phyloP scores from a whole-genome alignment of 176 grass and related monocot species.

The Saccharum spontaneum region DNA sequence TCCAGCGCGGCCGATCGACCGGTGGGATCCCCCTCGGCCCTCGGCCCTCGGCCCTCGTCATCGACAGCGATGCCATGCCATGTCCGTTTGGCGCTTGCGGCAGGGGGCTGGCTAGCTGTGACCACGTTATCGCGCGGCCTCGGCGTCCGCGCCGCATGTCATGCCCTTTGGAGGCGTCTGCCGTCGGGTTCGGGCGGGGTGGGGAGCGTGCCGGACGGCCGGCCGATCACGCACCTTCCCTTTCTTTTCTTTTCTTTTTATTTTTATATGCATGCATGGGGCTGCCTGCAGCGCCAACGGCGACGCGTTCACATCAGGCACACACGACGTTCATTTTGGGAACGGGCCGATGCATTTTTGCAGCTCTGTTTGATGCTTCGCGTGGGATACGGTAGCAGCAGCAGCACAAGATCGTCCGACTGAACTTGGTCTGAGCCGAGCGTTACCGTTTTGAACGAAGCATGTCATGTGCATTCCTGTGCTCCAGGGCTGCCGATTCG shows the following conservation, averaged over 20 bases:
- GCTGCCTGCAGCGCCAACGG: background rate
- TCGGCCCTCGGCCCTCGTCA: background rate
- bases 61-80: background rate
- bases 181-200: background rate
- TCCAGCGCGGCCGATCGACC: background rate
- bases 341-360: background rate
- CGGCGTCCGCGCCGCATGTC: background rate
- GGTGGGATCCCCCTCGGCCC: background rate
- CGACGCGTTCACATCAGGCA: background rate
- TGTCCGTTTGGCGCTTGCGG: constrained; percentile 1
- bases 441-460: too few species aligned
- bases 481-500: too few species aligned
- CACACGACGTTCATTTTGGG: too few species aligned
- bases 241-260: background rate
- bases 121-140: constrained; percentile 22
- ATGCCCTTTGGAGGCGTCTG: background rate
- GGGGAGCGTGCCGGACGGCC: background rate
- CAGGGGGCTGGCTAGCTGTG: background rate
- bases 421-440: too few species aligned
- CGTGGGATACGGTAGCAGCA: too few species aligned
- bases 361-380: too few species aligned
- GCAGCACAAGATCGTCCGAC: too few species aligned
- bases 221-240: background rate
- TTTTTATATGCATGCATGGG: background rate
- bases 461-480: too few species aligned